Conservation (phyloP, 176 grass and related monocot species). For the Avena atlantica region DNA sequence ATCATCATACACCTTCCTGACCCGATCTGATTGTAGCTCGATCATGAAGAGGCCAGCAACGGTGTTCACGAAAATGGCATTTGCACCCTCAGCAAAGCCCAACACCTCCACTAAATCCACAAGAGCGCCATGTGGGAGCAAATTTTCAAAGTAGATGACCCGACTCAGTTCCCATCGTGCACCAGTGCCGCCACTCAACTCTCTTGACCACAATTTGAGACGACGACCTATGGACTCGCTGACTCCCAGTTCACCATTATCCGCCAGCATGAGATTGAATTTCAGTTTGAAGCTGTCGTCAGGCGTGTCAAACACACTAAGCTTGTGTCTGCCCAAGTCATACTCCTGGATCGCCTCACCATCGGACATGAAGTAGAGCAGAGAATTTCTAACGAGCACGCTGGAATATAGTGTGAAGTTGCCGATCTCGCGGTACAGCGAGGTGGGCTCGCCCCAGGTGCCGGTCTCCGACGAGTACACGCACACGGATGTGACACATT, state of each 20-base stretch:
- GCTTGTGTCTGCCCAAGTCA: not conserved
- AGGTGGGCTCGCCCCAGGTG: not conserved
- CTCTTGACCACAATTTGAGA: not conserved
- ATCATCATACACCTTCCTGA: not conserved
- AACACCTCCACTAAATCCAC: not conserved
- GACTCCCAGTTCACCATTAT: not conserved
- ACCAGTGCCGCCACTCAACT: not conserved
- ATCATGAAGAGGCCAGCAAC: not conserved
- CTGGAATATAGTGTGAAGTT: not conserved
- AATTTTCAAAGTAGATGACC: not conserved
- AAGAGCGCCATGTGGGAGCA: not conserved
- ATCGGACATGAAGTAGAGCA: not conserved
- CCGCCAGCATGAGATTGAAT: not conserved
- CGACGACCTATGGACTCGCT: not conserved
- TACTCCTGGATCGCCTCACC: not conserved
- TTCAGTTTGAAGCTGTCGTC: not conserved
- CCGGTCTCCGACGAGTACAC: conserved; percentile 1
- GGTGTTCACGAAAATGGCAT: conserved; percentile 2
- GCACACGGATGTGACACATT: not conserved
- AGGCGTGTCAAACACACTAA: not conserved
- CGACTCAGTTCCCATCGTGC: not conserved
- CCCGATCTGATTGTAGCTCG: not conserved
- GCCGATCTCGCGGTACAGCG: not conserved
- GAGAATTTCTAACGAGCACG: not conserved
- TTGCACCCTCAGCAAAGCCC: conserved; percentile 15